phyloP scores from a whole-genome alignment of 768 basidiomycete genomes.

The Sutorius australiensis region DNA sequence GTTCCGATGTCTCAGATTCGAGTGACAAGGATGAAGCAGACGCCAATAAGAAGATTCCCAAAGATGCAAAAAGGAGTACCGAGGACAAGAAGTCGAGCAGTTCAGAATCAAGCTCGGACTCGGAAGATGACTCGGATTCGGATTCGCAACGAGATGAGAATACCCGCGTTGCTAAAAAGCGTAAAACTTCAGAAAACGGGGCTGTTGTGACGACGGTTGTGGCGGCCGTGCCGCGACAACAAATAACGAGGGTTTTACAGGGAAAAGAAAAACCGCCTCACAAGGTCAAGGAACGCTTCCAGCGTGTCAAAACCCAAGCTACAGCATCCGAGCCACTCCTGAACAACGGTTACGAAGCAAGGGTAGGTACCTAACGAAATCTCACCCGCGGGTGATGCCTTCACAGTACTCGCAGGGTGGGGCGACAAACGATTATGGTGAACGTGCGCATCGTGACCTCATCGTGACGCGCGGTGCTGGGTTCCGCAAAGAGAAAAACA shows the following conservation, averaged over 20 bases:
- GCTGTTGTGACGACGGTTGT: constrained; percentile 46
- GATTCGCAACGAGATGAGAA: not conserved
- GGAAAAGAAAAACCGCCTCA: constrained; percentile 27
- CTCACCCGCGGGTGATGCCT: not conserved
- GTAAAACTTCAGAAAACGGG: constrained; percentile 50
- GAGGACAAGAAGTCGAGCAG: constrained; percentile 1
- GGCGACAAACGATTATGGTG: constrained; percentile 78
- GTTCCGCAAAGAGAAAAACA: constrained; percentile 99
- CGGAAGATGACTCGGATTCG: constrained; percentile 12
- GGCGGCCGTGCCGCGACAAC: constrained; percentile 14
- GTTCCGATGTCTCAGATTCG: constrained; percentile 14
- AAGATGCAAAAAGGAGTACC: not conserved
- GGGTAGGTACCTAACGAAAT: constrained; percentile 44
- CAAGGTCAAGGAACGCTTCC: constrained; percentile 66
- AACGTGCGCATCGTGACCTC: constrained; percentile 77
- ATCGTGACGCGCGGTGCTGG: constrained; percentile 92
- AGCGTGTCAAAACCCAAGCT: constrained; percentile 67
- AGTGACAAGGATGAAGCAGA: constrained; percentile 10
- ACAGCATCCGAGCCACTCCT: constrained; percentile 38
- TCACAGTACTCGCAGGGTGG: constrained; percentile 46
- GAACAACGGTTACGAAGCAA: constrained; percentile 79
- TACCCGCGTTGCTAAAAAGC: constrained; percentile 53
- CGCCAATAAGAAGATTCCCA: not conserved
- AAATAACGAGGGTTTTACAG: not conserved
- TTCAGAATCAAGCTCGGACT: constrained; percentile 25